Evolutionary conservation across 2,329 filamentous ascomycete species (phyloP).

Genomic region (Trichoderma lentiforme): DNA sequence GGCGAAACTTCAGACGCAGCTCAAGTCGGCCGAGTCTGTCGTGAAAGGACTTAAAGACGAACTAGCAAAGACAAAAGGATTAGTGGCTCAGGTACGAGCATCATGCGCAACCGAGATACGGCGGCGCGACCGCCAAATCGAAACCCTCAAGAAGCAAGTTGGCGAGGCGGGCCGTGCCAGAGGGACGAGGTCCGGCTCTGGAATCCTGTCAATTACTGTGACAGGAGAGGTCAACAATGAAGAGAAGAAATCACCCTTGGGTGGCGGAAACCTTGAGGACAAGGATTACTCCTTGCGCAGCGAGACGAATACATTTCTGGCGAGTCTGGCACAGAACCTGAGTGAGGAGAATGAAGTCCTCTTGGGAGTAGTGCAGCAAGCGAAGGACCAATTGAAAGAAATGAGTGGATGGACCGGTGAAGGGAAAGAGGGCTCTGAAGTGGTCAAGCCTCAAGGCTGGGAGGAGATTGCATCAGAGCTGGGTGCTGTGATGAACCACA

Average conservation of each 20-base stretch:
- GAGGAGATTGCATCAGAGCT: slow-evolving; percentile 73
- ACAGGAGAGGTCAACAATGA: slow-evolving; percentile 53
- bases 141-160: slow-evolving; percentile 83
- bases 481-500: slow-evolving; percentile 72
- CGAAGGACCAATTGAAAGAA: slow-evolving; percentile 67
- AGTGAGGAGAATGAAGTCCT: slow-evolving; percentile 91
- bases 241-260: slow-evolving; percentile 34
- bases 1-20: slow-evolving; percentile 63
- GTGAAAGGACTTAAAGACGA: slow-evolving; percentile 81
- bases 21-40: slow-evolving; percentile 70
- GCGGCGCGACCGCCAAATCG: slow-evolving; percentile 84
- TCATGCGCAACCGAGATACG: slow-evolving; percentile 89
- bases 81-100: slow-evolving; percentile 77
- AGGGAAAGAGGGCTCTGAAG: slow-evolving; percentile 31
- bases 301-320: slow-evolving; percentile 90
- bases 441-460: slow-evolving; percentile 39
- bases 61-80: slow-evolving; percentile 70
- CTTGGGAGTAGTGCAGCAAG: slow-evolving; percentile 66
- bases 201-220: slow-evolving; percentile 56
- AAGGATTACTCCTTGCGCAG: slow-evolving; percentile 68
- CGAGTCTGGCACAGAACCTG: slow-evolving; percentile 74
- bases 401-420: slow-evolving; percentile 57
- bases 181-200: slow-evolving; percentile 52
- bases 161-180: slow-evolving; percentile 64
- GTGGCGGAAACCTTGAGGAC: slow-evolving; percentile 24